Conservation (phyloP, 1,284 basidiomycete genomes). For the Cystobasidium slooffiae region DNA sequence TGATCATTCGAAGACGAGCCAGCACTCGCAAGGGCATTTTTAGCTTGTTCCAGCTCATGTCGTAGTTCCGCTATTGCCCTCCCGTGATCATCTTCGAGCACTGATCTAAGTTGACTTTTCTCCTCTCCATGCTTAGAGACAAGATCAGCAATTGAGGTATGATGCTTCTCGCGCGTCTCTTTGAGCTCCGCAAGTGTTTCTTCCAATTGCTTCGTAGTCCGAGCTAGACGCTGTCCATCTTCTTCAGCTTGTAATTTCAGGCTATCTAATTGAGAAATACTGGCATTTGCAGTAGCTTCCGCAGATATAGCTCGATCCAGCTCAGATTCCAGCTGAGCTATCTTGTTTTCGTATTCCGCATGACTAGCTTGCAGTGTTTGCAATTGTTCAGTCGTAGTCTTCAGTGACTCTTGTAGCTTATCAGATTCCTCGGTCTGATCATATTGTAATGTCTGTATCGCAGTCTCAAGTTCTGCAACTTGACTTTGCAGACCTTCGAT, state of each 20-base stretch:
- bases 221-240: background rate
- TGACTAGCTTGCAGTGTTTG: background rate
- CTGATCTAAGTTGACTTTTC: constrained; percentile 61
- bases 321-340: constrained; percentile 3
- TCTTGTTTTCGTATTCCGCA: constrained; percentile 2
- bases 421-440: background rate
- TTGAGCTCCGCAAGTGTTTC: constrained; percentile 3
- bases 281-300: background rate
- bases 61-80: constrained; percentile 47
- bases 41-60: constrained; percentile 20
- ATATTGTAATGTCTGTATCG: background rate
- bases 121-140: constrained; percentile 61
- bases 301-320: background rate
- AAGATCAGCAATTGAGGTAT: constrained; percentile 20
- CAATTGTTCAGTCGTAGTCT: constrained; percentile 2
- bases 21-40: background rate
- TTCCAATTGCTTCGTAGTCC: background rate
- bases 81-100: constrained; percentile 61
- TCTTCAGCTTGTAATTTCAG: background rate
- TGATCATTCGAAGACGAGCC: background rate
- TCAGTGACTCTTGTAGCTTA: background rate
- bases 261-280: background rate
- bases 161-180: constrained; percentile 3
- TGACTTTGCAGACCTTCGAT: constrained; percentile 13
- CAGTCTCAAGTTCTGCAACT: constrained; percentile 19